These are phyloP conservation scores for Gaertneriomyces sp. DNA, from an alignment of 192 early-diverging fungal species.

Conservation along the genomic window DNA sequence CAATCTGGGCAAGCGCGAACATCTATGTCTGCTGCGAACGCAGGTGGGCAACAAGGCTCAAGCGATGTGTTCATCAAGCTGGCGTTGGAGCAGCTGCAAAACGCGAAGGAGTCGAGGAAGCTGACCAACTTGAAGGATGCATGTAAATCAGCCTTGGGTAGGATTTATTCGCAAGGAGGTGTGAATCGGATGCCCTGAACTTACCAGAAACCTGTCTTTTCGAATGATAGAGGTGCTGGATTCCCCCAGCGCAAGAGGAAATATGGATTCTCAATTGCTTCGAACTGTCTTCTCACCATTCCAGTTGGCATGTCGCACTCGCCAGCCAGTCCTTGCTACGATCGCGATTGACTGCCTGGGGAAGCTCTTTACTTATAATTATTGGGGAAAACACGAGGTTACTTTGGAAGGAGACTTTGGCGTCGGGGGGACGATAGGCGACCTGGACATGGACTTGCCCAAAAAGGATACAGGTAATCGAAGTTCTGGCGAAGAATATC, in stretches of 20 bases:
- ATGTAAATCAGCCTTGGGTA: conserved; percentile 39
- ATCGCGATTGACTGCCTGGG: conserved; percentile 57
- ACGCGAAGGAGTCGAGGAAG: conserved; percentile 48
- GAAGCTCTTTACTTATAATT: conserved; percentile 61
- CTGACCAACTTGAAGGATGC: conserved; percentile 36
- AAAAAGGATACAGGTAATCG: conserved; percentile 18
- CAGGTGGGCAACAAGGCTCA: conserved; percentile 10
- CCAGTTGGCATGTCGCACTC: conserved; percentile 67
- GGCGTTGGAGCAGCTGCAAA: conserved; percentile 44
- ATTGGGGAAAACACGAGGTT: conserved; percentile 44
- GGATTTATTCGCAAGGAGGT: neutral
- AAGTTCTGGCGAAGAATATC: conserved; percentile 28
- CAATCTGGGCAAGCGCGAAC: too few species aligned
- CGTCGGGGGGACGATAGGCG: conserved; percentile 8
- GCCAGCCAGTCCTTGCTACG: conserved; percentile 56
- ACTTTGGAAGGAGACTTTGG: conserved; percentile 5
- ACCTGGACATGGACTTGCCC: conserved; percentile 25
- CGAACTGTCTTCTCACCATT: conserved; percentile 64
- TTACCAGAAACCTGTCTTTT: neutral
- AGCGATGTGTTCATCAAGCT: conserved; percentile 50
- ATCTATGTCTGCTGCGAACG: too few species aligned
- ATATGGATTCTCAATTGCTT: conserved; percentile 27
- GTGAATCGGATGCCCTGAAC: neutral
- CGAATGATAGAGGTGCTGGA: conserved; percentile 18
- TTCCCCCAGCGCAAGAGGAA: conserved; percentile 1